A percentile compares a stretch with the other conserved stretches of the same genome.
phyloP scores from a whole-genome alignment of 169 alveolate species.

The Cryptosporidium sp. region DNA sequence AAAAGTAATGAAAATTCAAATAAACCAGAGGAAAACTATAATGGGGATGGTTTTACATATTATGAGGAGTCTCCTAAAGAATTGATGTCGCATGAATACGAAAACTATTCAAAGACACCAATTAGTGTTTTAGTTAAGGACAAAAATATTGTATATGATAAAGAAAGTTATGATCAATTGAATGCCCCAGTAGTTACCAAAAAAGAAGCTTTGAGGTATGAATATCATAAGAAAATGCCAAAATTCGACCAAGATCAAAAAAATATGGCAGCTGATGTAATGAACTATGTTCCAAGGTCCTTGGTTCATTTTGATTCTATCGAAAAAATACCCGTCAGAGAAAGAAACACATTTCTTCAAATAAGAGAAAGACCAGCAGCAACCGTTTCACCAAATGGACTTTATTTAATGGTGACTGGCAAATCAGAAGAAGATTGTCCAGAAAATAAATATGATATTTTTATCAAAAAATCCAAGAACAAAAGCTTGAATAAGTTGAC shows the following conservation, averaged over 20 bases:
- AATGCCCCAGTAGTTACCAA: slow-evolving; percentile 23
- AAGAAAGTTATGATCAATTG: slow-evolving; percentile 10
- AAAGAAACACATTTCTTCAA: slow-evolving; percentile 33
- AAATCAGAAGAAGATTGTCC: slow-evolving; percentile 41
- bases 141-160: slow-evolving; percentile 1
- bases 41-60: slow-evolving; percentile 31
- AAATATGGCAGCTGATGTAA: slow-evolving; percentile 12
- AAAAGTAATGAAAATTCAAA: neutral
- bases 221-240: slow-evolving; percentile 70
- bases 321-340: slow-evolving; percentile 32
- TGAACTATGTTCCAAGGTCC: slow-evolving; percentile 53
- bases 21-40: neutral
- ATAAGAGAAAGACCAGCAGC: slow-evolving; percentile 75
- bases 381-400: slow-evolving; percentile 70
- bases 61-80: slow-evolving; percentile 56
- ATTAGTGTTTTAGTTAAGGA: slow-evolving; percentile 22
- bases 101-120: slow-evolving; percentile 29
- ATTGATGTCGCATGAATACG: slow-evolving; percentile 44
- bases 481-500: slow-evolving; percentile 16
- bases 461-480: slow-evolving; percentile 29
- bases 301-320: slow-evolving; percentile 44
- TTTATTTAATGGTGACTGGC: slow-evolving; percentile 38
- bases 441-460: slow-evolving; percentile 63
- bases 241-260: slow-evolving; percentile 11
- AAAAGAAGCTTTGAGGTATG: slow-evolving; percentile 6